Conservation (phyloP, 495 filamentous ascomycete genomes). For the Parachaetomium inaequale region DNA sequence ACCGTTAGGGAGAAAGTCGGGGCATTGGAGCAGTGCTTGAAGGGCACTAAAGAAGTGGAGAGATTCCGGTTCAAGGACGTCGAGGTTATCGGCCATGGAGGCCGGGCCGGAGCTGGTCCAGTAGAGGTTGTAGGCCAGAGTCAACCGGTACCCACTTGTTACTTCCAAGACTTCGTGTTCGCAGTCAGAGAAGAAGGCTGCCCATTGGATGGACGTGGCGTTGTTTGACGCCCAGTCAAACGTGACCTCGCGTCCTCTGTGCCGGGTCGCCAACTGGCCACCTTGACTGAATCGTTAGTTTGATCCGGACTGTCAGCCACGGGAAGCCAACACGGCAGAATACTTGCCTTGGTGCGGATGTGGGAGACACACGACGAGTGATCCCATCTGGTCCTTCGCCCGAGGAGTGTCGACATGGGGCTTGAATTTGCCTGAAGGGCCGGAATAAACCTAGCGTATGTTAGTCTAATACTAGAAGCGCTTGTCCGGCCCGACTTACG, state of each 20-base stretch:
- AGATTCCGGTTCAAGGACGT: neutral
- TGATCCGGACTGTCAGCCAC: no score
- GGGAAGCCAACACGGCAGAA: neutral
- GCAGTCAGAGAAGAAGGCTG: conserved; percentile 60
- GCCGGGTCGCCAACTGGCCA: neutral
- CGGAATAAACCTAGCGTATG: conserved; percentile 38
- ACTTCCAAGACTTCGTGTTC: conserved; percentile 59
- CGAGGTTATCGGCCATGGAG: neutral
- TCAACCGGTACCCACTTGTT: conserved; percentile 50
- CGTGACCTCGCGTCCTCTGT: neutral
- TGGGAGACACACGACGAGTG: conserved; percentile 54
- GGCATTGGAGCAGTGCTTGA: neutral
- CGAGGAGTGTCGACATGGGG: conserved; percentile 56
- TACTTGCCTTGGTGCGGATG: conserved; percentile 37
- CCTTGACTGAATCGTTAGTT: conserved; percentile 35
- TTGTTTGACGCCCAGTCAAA: conserved; percentile 39
- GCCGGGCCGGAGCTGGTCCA: neutral
- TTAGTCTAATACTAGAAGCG: neutral
- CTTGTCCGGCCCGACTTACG: conserved; percentile 27
- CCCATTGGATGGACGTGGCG: conserved; percentile 47
- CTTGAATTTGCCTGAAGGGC: conserved; percentile 50
- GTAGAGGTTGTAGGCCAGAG: conserved; percentile 59
- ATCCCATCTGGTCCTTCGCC: conserved; percentile 48
- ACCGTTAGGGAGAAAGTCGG: neutral
- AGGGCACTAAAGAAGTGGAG: neutral